Conservation (phyloP, 2,329 filamentous ascomycete species). For the Akanthomyces lecanii region DNA sequence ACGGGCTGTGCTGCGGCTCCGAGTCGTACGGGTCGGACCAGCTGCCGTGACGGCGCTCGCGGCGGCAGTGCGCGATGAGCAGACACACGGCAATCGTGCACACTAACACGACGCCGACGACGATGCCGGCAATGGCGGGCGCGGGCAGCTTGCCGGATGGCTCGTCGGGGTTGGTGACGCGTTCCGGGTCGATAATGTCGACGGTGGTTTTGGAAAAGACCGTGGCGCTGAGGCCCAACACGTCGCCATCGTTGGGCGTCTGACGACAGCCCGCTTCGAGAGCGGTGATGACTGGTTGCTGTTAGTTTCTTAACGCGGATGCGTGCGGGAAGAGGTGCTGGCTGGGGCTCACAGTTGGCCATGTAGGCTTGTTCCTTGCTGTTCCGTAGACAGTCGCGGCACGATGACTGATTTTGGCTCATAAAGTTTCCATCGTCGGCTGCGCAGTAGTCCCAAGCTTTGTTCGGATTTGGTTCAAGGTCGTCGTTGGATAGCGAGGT, state of each 20-base stretch:
- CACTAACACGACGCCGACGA: constrained; percentile 35
- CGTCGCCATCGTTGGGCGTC: constrained; percentile 33
- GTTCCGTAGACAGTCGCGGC: constrained; percentile 36
- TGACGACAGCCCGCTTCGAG: constrained; percentile 47
- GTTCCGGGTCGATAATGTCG: constrained; percentile 36
- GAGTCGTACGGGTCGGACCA: neutral
- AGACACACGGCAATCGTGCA: neutral
- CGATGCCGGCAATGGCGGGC: constrained; percentile 49
- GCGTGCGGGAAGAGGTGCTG: neutral
- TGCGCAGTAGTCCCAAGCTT: constrained; percentile 38
- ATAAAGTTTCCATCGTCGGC: constrained; percentile 30
- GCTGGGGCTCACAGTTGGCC: constrained; percentile 43
- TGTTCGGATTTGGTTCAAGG: constrained; percentile 23
- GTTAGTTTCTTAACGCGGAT: neutral
- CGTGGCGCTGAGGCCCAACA: constrained; percentile 39
- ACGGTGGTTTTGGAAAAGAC: constrained; percentile 37
- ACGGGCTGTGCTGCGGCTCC: neutral
- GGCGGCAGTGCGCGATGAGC: neutral
- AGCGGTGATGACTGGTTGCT: constrained; percentile 31
- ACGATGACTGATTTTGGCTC: constrained; percentile 23
- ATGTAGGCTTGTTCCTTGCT: constrained; percentile 40
- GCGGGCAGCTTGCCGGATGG: no score
- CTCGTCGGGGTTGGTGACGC: constrained; percentile 18
- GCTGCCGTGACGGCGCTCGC: neutral
- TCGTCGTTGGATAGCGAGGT: constrained; percentile 33